Conservation (phyloP, 2,329 filamentous ascomycete species). For the Sarocladium brachiariae region DNA sequence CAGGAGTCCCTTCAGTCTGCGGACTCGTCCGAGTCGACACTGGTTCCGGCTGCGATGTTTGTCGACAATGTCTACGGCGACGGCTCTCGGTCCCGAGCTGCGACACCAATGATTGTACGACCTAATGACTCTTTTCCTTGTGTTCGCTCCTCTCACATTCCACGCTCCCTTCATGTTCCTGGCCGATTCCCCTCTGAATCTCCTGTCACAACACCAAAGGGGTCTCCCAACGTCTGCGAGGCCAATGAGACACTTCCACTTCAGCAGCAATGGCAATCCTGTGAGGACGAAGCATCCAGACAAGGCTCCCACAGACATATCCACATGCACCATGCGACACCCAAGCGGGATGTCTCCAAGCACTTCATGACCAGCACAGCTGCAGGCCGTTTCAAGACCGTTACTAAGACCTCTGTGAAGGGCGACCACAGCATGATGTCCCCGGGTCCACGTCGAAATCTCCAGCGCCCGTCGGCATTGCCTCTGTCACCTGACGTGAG, state of each 20-base stretch:
- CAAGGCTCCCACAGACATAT: background rate
- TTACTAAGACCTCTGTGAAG: constrained; percentile 42
- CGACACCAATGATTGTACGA: constrained; percentile 64
- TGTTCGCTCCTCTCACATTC: constrained; percentile 16
- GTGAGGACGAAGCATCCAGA: constrained; percentile 13
- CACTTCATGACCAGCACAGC: constrained; percentile 38
- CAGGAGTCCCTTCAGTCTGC: constrained; percentile 69
- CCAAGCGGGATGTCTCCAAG: constrained; percentile 24
- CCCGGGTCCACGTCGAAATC: constrained; percentile 51
- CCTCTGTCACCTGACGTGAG: constrained; percentile 71
- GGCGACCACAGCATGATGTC: constrained; percentile 39
- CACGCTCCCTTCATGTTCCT: constrained; percentile 10
- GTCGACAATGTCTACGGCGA: constrained; percentile 75
- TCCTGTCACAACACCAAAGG: constrained; percentile 29
- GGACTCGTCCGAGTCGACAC: constrained; percentile 73
- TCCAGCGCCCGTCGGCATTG: constrained; percentile 63
- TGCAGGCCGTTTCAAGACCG: constrained; percentile 37
- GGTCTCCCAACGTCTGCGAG: constrained; percentile 36
- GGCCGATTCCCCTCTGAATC: constrained; percentile 19
- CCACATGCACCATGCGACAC: constrained; percentile 15
- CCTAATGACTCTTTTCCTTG: constrained; percentile 21
- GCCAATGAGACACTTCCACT: constrained; percentile 18
- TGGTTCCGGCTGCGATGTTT: constrained; percentile 68
- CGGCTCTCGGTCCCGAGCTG: constrained; percentile 57
- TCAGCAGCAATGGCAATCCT: constrained; percentile 24